phyloP scores from a whole-genome alignment of 2,329 filamentous ascomycete species.

The Xylariaceae sp. region DNA sequence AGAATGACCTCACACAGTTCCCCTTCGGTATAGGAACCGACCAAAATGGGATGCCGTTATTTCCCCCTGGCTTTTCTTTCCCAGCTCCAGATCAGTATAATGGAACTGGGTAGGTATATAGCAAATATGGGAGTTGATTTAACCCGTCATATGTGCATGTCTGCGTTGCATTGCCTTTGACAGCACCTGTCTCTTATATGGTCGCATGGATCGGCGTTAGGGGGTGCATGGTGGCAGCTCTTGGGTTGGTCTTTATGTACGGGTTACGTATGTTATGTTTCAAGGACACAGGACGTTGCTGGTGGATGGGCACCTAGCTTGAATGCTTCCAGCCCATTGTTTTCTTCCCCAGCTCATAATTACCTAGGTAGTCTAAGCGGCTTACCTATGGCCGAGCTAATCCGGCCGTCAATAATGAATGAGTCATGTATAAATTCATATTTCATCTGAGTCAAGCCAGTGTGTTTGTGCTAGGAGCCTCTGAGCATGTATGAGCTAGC shows the following conservation, averaged over 20 bases:
- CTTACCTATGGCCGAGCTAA: too few relatives aligned
- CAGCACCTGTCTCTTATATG: conserved; percentile 11
- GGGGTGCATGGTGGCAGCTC: conserved; percentile 6
- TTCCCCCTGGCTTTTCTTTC: conserved; percentile 54
- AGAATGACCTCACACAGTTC: conserved; percentile 44
- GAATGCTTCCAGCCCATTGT: too few relatives aligned
- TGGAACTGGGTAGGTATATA: conserved; percentile 7
- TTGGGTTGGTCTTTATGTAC: conserved; percentile 11
- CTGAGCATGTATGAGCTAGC: too few relatives aligned
- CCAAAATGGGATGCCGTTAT: conserved; percentile 58
- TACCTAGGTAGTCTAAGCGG: too few relatives aligned
- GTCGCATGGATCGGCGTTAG: conserved; percentile 28
- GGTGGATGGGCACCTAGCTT: too few relatives aligned
- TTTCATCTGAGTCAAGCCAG: too few relatives aligned
- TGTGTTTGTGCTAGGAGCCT: too few relatives aligned
- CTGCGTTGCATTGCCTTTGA: neutral
- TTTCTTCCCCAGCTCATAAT: neutral
- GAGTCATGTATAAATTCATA: too few relatives aligned
- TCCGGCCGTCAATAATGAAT: too few relatives aligned
- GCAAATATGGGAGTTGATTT: neutral
- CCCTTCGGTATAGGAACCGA: conserved; percentile 53
- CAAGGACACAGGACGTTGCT: neutral
- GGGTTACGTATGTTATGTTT: conserved; percentile 1
- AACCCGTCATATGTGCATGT: neutral
- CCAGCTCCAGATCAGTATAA: conserved; percentile 41